Percentiles rank a stretch among this genome's conserved stretches.
phyloP scores from a whole-genome alignment of 2,329 filamentous ascomycete species.

The Apiospora rasikravindrae region DNA sequence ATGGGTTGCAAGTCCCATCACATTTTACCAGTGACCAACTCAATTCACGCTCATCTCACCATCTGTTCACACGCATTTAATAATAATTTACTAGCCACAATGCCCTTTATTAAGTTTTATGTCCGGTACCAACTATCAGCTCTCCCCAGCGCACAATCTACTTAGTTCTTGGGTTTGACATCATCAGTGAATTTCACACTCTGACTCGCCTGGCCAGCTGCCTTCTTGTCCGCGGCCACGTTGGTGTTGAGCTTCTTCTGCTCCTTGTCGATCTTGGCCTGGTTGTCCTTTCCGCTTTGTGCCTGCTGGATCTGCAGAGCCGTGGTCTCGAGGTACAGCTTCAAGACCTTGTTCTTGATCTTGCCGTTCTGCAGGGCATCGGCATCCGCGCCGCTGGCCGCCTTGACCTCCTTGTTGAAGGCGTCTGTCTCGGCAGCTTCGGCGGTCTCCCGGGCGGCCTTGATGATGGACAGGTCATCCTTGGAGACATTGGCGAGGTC shows the following conservation, averaged over 20 bases:
- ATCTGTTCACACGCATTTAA: background rate
- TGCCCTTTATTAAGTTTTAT: background rate
- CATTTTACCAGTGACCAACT: background rate
- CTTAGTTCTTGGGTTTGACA: constrained; percentile 21
- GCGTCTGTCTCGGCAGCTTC: constrained; percentile 58
- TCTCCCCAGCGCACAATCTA: background rate
- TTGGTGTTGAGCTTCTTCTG: constrained; percentile 59
- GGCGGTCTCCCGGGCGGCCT: constrained; percentile 53
- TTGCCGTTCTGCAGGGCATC: constrained; percentile 59
- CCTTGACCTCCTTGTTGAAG: constrained; percentile 59
- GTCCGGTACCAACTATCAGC: background rate
- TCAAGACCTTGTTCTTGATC: constrained; percentile 66
- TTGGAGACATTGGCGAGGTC: constrained; percentile 53
- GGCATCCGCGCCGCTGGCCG: constrained; percentile 47
- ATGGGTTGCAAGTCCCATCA: background rate
- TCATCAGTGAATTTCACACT: constrained; percentile 41
- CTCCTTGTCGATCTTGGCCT: constrained; percentile 51
- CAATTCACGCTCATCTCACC: background rate
- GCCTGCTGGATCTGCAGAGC: constrained; percentile 57
- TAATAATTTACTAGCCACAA: background rate
- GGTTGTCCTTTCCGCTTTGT: constrained; percentile 47
- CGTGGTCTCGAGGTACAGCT: constrained; percentile 58
- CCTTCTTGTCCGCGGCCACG: constrained; percentile 45
- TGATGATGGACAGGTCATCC: constrained; percentile 56
- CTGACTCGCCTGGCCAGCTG: constrained; percentile 42